Conservation (phyloP, 495 filamentous ascomycete species). For the Cetradonia linearis region DNA sequence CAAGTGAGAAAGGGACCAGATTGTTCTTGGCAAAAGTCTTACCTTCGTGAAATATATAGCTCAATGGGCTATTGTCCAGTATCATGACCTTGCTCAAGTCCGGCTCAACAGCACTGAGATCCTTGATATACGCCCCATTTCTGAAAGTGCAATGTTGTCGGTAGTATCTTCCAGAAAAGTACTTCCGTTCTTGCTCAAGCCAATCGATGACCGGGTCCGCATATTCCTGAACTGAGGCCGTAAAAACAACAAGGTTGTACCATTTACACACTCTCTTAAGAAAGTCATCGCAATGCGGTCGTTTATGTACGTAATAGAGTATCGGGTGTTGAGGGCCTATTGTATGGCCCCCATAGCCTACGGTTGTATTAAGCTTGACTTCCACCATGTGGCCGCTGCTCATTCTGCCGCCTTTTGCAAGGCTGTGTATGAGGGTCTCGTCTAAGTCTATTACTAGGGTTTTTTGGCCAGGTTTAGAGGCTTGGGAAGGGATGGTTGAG, state of each 20-base stretch:
- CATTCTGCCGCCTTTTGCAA: slow-evolving; percentile 93
- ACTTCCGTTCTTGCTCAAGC: slow-evolving; percentile 93
- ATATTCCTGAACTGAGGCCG: slow-evolving; percentile 95
- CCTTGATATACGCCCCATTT: slow-evolving; percentile 95
- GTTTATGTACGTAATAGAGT: slow-evolving; percentile 96
- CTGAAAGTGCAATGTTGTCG: slow-evolving; percentile 92
- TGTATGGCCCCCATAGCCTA: slow-evolving; percentile 50
- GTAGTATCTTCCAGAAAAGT: slow-evolving; percentile 85
- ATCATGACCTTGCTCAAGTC: slow-evolving; percentile 98
- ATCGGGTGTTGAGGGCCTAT: slow-evolving; percentile 88
- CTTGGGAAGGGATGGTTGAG: slow-evolving; percentile 40
- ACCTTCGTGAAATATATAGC: slow-evolving; percentile 99
- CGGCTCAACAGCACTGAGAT: slow-evolving; percentile 88
- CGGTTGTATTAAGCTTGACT: slow-evolving; percentile 68
- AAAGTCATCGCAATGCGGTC: slow-evolving; percentile 94
- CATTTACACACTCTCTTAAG: slow-evolving; percentile 89
- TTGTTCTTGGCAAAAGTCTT: slow-evolving; percentile 25
- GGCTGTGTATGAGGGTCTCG: slow-evolving; percentile 93
- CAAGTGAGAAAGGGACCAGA: slow-evolving; percentile 33
- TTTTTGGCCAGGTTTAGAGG: slow-evolving; percentile 53
- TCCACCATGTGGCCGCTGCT: slow-evolving; percentile 97
- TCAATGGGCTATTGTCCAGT: slow-evolving; percentile 93
- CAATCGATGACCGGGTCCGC: slow-evolving; percentile 98
- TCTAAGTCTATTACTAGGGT: slow-evolving; percentile 93
- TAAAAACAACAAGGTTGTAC: slow-evolving; percentile 98